Base-by-base conservation (phyloP, 495 filamentous ascomycete genomes). In the Xanthoparmelia taractica region DNA sequence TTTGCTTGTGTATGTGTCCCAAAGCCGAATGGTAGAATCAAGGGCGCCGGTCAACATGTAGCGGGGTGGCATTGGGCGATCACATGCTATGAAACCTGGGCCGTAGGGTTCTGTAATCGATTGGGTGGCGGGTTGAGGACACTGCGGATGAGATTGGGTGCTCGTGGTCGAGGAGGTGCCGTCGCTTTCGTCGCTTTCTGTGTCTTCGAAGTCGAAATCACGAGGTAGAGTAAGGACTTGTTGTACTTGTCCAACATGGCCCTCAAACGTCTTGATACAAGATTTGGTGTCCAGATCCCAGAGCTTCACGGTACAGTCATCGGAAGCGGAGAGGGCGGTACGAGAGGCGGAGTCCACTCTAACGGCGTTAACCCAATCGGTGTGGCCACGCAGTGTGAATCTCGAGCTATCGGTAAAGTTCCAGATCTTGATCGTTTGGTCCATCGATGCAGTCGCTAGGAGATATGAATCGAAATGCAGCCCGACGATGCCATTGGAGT, bases 241-340 rank as follows among this genome's bases (percentile, higher is more conserved):
- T 69, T 97, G 95, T 2, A 97, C 93, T 65, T 95, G 92, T 36
- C 92, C 94, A 31, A 97, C 90, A 67, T 97, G 94, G n/a, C 92
- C 92, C 67, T 93, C 83, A 71, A 92, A 96, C 1, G 85, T 87
- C 57, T 84, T 82, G 66, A 97, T 84, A 68, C 88, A 92, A 13
- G 77, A 73, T 65, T 84, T 85, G 13, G 86, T 88, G 71, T 97
- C 92, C 25, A 99, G 78, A 70, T 96, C 90, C 92, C 92, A 96
- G n/a, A 99, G 79, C 59, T 89, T 87, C 58, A 93, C 84, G 0
- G 89, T 96, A 68, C 88, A 87, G 71, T 99, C 94, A 68, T 99
- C 95, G 11, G 90, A 96, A 25, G 92, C 93, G 6, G 94, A 96
- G 68, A 96, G 83, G 11, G 97, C 80, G 5, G 91, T 97, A 25